Conservation (phyloP, 2,329 filamentous ascomycete species). For the Apiospora phragmitis region DNA sequence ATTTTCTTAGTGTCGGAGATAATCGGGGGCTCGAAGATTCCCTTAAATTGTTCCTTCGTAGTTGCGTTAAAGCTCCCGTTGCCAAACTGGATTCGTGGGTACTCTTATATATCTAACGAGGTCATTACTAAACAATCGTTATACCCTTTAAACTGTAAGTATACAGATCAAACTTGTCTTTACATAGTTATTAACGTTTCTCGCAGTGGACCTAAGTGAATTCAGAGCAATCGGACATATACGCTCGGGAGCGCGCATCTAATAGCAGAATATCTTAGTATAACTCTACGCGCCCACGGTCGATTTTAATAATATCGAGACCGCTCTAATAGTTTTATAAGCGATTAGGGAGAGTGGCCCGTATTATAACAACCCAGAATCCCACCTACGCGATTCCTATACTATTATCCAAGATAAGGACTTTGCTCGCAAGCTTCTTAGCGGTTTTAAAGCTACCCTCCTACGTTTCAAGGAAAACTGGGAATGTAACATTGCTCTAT, state of each 20-base stretch:
- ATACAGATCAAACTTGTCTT: neutral
- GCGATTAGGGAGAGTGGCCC: slow-evolving; percentile 6
- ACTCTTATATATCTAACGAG: slow-evolving; percentile 11
- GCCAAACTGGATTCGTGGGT: slow-evolving; percentile 9
- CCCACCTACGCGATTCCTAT: slow-evolving; percentile 9
- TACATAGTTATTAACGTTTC: neutral
- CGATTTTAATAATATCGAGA: slow-evolving; percentile 10
- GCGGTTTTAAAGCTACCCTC: neutral
- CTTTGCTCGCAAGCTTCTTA: neutral
- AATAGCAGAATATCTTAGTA: slow-evolving; percentile 13
- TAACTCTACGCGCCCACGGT: slow-evolving; percentile 9
- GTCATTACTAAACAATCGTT: slow-evolving; percentile 11
- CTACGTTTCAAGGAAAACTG: slow-evolving; percentile 13
- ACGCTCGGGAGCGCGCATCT: slow-evolving; percentile 13
- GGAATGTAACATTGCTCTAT: slow-evolving; percentile 12
- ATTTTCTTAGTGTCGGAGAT: neutral
- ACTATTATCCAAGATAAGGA: neutral
- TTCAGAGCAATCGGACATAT: slow-evolving; percentile 14
- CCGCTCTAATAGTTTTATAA: slow-evolving; percentile 1
- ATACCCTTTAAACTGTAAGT: neutral
- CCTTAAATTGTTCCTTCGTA: slow-evolving; percentile 11
- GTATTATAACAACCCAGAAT: neutral
- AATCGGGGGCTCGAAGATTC: neutral
- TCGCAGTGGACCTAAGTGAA: slow-evolving; percentile 2
- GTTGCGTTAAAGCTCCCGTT: neutral